These are phyloP conservation scores for Chalaropsis thielavioides DNA, from an alignment of 2,329 filamentous ascomycete species.

Conservation along the genomic window DNA sequence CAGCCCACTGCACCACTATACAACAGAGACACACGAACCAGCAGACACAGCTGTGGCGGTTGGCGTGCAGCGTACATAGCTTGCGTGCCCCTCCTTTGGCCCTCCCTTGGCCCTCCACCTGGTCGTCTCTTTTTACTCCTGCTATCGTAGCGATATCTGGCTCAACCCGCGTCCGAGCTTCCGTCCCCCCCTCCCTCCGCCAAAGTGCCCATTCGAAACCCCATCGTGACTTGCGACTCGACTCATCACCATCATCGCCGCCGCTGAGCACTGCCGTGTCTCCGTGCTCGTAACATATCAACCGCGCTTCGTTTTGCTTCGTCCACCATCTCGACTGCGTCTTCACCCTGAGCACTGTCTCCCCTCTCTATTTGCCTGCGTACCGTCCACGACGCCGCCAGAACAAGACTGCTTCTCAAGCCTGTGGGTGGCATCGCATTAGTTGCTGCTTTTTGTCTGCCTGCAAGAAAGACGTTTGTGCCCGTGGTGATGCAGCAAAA, in stretches of 20 bases:
- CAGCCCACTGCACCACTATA: neutral
- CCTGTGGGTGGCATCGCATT: too few relatives aligned
- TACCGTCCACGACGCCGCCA: too few relatives aligned
- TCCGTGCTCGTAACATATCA: too few relatives aligned
- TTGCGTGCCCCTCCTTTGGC: neutral
- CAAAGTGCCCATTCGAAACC: neutral
- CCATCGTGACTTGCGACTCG: neutral
- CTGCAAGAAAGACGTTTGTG: too few relatives aligned
- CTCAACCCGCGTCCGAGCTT: neutral
- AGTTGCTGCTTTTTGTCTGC: too few relatives aligned
- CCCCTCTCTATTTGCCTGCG: too few relatives aligned
- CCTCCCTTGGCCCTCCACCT: too few relatives aligned
- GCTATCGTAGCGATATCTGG: neutral
- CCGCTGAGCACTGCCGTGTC: neutral
- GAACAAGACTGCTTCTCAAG: too few relatives aligned
- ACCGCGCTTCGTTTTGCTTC: too few relatives aligned
- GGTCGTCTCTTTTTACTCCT: neutral
- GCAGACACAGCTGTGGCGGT: neutral
- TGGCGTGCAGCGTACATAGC: neutral
- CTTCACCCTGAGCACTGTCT: too few relatives aligned
- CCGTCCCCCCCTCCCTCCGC: neutral
- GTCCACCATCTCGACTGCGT: too few relatives aligned
- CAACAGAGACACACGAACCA: neutral
- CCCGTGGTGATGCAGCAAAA: constrained; percentile 8
- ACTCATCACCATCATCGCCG: neutral